Evolutionary conservation across 1,284 basidiomycete genomes (phyloP).

Genomic region (Malassezia obtusa): DNA sequence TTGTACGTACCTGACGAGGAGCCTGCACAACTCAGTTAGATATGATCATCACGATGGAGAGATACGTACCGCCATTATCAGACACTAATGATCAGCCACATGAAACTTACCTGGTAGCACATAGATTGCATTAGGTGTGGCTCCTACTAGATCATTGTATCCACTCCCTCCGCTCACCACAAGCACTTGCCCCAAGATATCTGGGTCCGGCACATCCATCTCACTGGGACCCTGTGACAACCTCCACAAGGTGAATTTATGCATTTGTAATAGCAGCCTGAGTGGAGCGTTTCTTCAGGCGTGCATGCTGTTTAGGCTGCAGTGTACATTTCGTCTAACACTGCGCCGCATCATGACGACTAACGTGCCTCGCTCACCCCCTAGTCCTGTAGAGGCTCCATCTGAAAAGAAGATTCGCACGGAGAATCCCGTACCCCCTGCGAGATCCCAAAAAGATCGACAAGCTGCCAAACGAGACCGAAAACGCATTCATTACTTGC

Average conservation of each 20-base stretch:
- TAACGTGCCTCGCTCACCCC: neutral
- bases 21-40: slow-evolving; percentile 3
- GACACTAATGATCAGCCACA: slow-evolving; percentile 54
- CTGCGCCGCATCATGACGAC: neutral
- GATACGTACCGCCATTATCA: slow-evolving; percentile 57
- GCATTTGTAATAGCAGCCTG: neutral
- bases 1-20: slow-evolving; percentile 12
- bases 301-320: neutral
- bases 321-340: neutral
- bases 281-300: neutral
- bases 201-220: neutral
- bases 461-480: slow-evolving; percentile 20
- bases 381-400: neutral
- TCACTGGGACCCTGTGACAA: neutral
- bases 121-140: slow-evolving; percentile 51
- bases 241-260: neutral
- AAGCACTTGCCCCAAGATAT: slow-evolving; percentile 26
- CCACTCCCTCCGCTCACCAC: slow-evolving; percentile 54
- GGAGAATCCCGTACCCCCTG: neutral
- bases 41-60: slow-evolving; percentile 1
- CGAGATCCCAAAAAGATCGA: neutral
- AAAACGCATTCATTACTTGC: slow-evolving; percentile 29
- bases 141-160: slow-evolving; percentile 52
- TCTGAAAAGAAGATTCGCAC: slow-evolving; percentile 1
- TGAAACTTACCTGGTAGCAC: slow-evolving; percentile 32